Conservation (phyloP, 345 rosid species). For the Schrenkiella parvula region DNA sequence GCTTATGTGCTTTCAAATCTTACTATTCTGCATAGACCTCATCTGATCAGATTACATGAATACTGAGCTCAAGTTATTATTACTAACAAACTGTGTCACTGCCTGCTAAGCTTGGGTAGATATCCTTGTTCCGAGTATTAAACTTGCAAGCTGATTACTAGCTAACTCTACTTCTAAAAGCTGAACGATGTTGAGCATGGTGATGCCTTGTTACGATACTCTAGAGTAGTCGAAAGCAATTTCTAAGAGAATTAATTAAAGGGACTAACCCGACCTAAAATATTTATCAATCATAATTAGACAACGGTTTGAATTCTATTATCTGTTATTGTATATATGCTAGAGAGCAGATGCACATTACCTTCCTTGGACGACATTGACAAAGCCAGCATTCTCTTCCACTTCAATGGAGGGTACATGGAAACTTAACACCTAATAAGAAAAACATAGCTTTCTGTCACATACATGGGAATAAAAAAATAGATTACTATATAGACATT, state of each 20-base stretch:
- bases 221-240: background rate
- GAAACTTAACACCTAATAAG: constrained; percentile 58
- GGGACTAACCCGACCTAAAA: background rate
- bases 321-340: background rate
- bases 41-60: constrained; percentile 16
- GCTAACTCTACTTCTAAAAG: background rate
- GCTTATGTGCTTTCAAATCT: constrained; percentile 3
- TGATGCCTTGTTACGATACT: background rate
- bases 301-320: background rate
- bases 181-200: background rate
- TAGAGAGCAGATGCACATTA: constrained; percentile 28
- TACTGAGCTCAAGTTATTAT: constrained; percentile 8
- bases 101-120: background rate
- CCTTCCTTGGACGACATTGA: constrained; percentile 75
- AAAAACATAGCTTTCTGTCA: constrained; percentile 8
- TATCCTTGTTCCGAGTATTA: background rate
- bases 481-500: background rate
- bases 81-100: background rate
- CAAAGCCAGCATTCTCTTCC: constrained; percentile 52
- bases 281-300: background rate
- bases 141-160: constrained; percentile 9
- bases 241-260: background rate
- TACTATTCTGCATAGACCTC: background rate
- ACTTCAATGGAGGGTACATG: constrained; percentile 17
- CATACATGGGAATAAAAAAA: background rate